phyloP scores from a whole-genome alignment of 2,329 filamentous ascomycete genomes.

The Exophiala aquamarina region DNA sequence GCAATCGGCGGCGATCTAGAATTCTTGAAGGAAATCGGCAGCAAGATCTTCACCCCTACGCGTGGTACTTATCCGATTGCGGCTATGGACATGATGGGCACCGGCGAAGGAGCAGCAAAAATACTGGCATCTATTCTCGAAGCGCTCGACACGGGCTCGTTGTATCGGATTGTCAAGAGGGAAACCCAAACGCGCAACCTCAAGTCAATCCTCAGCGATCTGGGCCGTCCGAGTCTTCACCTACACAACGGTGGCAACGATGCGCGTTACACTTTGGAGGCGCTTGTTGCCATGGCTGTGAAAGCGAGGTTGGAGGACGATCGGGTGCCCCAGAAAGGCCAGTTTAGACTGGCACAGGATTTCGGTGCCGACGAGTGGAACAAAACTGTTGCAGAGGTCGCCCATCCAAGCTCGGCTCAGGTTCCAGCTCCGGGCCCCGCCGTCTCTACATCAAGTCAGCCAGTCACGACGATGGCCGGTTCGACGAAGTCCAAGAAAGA shows the following conservation, averaged over 20 bases:
- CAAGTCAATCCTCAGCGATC: slow-evolving; percentile 58
- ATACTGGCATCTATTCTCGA: slow-evolving; percentile 58
- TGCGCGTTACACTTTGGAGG: slow-evolving; percentile 74
- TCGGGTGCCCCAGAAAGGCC: too few species aligned
- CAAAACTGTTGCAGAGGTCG: too few species aligned
- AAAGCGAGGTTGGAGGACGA: slow-evolving; percentile 30
- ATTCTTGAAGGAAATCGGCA: slow-evolving; percentile 66
- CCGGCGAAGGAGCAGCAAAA: slow-evolving; percentile 4
- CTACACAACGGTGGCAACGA: slow-evolving; percentile 91
- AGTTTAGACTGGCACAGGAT: neutral
- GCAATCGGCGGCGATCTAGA: slow-evolving; percentile 66
- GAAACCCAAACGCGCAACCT: slow-evolving; percentile 55
- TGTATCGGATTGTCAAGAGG: slow-evolving; percentile 64
- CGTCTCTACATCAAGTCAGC: neutral
- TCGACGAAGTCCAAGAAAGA: slow-evolving; percentile 3
- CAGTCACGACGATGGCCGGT: too few species aligned
- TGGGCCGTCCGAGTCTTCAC: slow-evolving; percentile 63
- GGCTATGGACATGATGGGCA: slow-evolving; percentile 26
- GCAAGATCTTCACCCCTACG: slow-evolving; percentile 45
- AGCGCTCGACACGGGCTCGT: slow-evolving; percentile 68
- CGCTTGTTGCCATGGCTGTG: slow-evolving; percentile 65
- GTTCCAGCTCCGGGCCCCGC: too few species aligned
- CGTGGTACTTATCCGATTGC: slow-evolving; percentile 33
- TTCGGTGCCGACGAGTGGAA: neutral
- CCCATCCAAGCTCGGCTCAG: too few species aligned